Evolutionary conservation across 2,329 filamentous ascomycete species (phyloP).

Genomic region (Venturiaceae sp.): DNA sequence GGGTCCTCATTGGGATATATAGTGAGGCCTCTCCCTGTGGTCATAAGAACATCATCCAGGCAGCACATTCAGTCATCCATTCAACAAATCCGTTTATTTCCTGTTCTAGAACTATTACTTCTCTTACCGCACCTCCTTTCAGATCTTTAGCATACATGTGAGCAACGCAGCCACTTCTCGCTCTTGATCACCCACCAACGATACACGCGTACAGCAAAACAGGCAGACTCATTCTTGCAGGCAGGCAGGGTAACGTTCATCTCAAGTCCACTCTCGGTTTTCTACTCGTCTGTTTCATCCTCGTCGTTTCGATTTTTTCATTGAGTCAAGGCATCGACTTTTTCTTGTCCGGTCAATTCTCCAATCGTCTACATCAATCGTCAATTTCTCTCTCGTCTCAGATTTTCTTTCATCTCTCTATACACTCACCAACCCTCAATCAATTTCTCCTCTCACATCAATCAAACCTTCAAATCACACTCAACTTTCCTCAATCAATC

Average conservation of each 20-base stretch:
- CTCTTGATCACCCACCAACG: neutral
- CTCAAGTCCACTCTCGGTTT: neutral
- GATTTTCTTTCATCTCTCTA: neutral
- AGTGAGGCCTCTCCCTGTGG: neutral
- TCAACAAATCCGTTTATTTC: neutral
- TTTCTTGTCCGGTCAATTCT: slow-evolving; percentile 5
- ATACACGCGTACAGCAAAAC: neutral
- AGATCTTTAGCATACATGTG: too few relatives aligned
- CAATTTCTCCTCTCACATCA: neutral
- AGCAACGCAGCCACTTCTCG: neutral
- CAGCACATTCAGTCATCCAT: neutral
- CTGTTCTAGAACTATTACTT: neutral
- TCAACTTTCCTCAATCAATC: neutral
- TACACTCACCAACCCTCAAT: neutral
- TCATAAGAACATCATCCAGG: neutral
- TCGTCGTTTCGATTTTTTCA: neutral
- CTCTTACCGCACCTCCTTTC: neutral
- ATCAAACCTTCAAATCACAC: neutral
- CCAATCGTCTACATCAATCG: slow-evolving; percentile 6
- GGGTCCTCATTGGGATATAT: neutral
- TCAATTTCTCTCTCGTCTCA: neutral
- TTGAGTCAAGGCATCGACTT: slow-evolving; percentile 1
- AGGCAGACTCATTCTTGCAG: slow-evolving; percentile 1
- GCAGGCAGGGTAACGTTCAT: slow-evolving; percentile 2
- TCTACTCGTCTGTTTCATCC: neutral